Evolutionary conservation across 208 protist genomes (phyloP).

Genomic region (Trypanosoma boissoni): DNA sequence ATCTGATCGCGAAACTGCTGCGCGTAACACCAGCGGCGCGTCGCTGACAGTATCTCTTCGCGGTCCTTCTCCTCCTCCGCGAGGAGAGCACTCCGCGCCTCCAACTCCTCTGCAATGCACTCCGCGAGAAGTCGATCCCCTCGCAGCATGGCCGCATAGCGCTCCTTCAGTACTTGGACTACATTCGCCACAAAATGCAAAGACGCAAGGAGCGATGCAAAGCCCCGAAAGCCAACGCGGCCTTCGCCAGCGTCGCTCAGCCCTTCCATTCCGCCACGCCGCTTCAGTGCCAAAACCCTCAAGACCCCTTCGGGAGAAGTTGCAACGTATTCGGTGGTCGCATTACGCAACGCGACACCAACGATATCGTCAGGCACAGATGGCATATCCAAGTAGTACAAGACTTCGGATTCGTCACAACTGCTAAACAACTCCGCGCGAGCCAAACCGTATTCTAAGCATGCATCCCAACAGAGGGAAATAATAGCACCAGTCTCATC

Average conservation of each 20-base stretch:
- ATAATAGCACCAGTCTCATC: neutral
- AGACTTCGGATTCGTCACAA: neutral
- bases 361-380: slow-evolving; percentile 8
- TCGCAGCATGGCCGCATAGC: slow-evolving; percentile 1
- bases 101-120: neutral
- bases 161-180: neutral
- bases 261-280: neutral
- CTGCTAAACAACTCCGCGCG: slow-evolving; percentile 7
- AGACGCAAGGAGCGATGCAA: slow-evolving; percentile 4
- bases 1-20: no score
- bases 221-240: slow-evolving; percentile 1
- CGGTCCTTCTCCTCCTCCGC: no score
- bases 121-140: slow-evolving; percentile 3
- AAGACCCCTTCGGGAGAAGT: neutral
- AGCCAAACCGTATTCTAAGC: slow-evolving; percentile 16
- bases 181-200: slow-evolving; percentile 15
- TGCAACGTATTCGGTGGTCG: slow-evolving; percentile 4
- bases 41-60: slow-evolving; percentile 4
- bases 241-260: neutral
- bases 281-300: neutral
- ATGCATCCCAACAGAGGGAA: slow-evolving; percentile 13
- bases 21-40: neutral
- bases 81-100: no score
- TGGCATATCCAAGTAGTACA: neutral
- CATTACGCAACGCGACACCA: slow-evolving; percentile 2